Percentiles rank a stretch among this genome's conserved stretches.
Evolutionary conservation across 768 basidiomycete genomes (phyloP).

Genomic region (Lactarius trivialis): DNA sequence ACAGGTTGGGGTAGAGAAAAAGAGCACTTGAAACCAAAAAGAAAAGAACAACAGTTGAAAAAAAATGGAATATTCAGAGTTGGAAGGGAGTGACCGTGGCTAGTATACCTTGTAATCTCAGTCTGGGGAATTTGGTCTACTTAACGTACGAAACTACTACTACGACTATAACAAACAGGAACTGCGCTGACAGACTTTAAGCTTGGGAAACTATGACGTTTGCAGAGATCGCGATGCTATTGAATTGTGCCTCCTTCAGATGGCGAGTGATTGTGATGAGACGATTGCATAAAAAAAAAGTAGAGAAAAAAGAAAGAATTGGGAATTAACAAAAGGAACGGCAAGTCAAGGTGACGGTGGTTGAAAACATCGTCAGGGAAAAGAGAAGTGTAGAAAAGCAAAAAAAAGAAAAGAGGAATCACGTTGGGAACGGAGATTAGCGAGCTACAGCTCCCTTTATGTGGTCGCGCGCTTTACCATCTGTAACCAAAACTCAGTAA

Average conservation of each 20-base stretch:
- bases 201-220: slow-evolving; percentile 21
- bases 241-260: slow-evolving; percentile 66
- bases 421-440: neutral
- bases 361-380: slow-evolving; percentile 12
- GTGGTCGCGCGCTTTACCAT: slow-evolving; percentile 72
- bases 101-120: slow-evolving; percentile 18
- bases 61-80: neutral
- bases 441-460: neutral
- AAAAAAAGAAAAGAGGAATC: neutral
- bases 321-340: slow-evolving; percentile 35
- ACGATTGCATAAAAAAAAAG: slow-evolving; percentile 10
- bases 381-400: neutral
- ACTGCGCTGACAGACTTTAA: slow-evolving; percentile 9
- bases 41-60: neutral
- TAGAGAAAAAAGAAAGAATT: slow-evolving; percentile 27
- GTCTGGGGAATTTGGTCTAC: slow-evolving; percentile 11
- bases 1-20: slow-evolving; percentile 5
- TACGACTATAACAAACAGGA: slow-evolving; percentile 12
- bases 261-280: slow-evolving; percentile 35
- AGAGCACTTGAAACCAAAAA: slow-evolving; percentile 1
- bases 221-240: slow-evolving; percentile 23
- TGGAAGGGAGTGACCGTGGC: slow-evolving; percentile 11
- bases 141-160: slow-evolving; percentile 18
- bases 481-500: slow-evolving; percentile 32
- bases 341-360: slow-evolving; percentile 21